These are phyloP conservation scores for Naganishia vaughanmartiniae DNA, from an alignment of 768 basidiomycete species.

Conservation along the genomic window DNA sequence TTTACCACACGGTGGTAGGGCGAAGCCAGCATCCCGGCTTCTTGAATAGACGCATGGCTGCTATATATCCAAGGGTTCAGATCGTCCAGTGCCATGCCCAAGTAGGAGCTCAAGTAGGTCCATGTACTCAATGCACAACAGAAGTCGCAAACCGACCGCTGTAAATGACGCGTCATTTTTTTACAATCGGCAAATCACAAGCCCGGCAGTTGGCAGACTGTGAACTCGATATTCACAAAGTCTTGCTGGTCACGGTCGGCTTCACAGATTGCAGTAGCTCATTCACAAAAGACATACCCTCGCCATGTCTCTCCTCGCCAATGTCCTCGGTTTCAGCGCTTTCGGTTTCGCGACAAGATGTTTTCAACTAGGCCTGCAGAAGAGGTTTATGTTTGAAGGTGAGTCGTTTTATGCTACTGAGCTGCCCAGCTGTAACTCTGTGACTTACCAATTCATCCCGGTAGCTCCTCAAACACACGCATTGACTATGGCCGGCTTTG, in stretches of 20 bases:
- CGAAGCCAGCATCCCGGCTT: no score
- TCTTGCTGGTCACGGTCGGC: neutral
- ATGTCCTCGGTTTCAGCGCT: slow-evolving; percentile 75
- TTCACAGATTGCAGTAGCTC: no score
- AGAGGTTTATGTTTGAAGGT: slow-evolving; percentile 76
- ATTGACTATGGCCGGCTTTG: slow-evolving; percentile 40
- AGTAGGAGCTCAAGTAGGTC: no score
- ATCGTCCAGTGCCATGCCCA: no score
- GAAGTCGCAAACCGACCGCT: no score
- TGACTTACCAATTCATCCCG: neutral
- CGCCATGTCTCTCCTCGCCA: slow-evolving; percentile 70
- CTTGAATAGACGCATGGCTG: no score
- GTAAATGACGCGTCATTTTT: neutral
- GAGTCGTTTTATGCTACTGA: slow-evolving; percentile 51
- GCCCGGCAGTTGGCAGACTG: neutral
- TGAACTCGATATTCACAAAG: neutral
- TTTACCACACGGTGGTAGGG: no score
- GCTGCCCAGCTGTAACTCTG: no score
- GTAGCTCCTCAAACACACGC: slow-evolving; percentile 44
- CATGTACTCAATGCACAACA: no score
- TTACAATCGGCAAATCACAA: neutral
- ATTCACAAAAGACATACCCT: neutral
- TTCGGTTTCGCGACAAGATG: slow-evolving; percentile 80
- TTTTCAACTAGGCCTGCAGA: slow-evolving; percentile 83
- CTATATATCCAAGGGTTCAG: no score